Conservation (phyloP, 208 protist species). For the Plasmodiophora brassicae region DNA sequence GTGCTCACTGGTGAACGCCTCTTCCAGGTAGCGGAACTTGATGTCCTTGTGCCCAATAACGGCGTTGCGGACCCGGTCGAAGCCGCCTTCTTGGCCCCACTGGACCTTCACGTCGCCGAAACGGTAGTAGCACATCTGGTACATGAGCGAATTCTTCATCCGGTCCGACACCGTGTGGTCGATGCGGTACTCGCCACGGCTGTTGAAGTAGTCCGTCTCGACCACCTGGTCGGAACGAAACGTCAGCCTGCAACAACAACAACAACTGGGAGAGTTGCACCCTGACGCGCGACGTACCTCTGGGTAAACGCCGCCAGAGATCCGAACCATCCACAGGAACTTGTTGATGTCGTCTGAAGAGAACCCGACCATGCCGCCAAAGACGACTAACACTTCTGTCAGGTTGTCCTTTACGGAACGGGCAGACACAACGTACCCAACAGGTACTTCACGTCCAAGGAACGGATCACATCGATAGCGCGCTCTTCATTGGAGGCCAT, state of each 20-base stretch:
- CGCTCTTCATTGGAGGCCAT: conserved; percentile 73
- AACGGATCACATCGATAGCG: conserved; percentile 76
- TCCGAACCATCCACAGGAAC: conserved; percentile 89
- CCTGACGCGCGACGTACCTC: not conserved
- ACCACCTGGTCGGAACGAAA: conserved; percentile 55
- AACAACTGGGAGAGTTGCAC: not conserved
- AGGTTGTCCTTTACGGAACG: too few species aligned
- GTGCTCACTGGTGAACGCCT: conserved; percentile 84
- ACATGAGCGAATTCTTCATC: conserved; percentile 81
- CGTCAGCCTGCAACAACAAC: not conserved
- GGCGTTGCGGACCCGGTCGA: conserved; percentile 58
- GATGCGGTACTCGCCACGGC: conserved; percentile 62
- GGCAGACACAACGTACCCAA: conserved; percentile 56
- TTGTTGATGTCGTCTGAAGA: conserved; percentile 89
- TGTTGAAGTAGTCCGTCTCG: conserved; percentile 73
- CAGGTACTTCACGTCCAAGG: conserved; percentile 92
- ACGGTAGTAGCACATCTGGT: conserved; percentile 81
- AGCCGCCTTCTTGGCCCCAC: conserved; percentile 50
- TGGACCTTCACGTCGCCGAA: conserved; percentile 76
- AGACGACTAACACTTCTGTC: conserved; percentile 70
- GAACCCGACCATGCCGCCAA: conserved; percentile 82
- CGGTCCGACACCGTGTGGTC: conserved; percentile 54
- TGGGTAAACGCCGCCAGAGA: conserved; percentile 56
- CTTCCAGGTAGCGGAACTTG: conserved; percentile 65
- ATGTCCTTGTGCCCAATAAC: conserved; percentile 78